Base-by-base conservation (phyloP, 768 basidiomycete species). In the Pisolithus sp. region DNA sequence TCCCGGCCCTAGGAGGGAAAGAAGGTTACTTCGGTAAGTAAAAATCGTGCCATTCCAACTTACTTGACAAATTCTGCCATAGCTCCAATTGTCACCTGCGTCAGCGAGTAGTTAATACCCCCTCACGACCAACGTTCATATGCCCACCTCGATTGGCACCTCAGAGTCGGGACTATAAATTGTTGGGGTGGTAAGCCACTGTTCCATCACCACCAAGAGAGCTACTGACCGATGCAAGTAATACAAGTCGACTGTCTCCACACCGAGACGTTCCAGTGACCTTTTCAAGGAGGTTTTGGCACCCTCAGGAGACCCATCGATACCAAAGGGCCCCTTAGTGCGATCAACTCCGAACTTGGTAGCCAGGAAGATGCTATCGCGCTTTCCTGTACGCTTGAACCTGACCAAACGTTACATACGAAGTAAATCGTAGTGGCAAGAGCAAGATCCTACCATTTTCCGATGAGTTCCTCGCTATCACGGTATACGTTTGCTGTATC, bases 1-100 rank as follows among this genome's bases (percentile, higher is more conserved):
- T 51, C 1, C 76, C 77, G 53, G 57, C 52, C 34, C 64, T 67
- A 31, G 5, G 31, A 55, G 28, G 65, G 65, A 7, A 45, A 41
- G 24, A 17, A 43, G 12, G 18, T 39, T 4, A 18, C 26, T 17
- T 46, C 20, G 13, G 26, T n/a, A 21, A 10, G 37, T 20, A 5
- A 45, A 30, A 20, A 12, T 13, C 18, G 28, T 1, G 13, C 5
- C 41, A 24, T 42, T 24, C 41, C 18, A 6, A 55, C 64, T 54
- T 62, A 78, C 78, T 78, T 74, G 47, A 80, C 79, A 21, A 78
- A 68, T 52, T 79, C 73, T 1, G 74, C 74, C 74, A 80, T 73
- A 0, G 75, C 80, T 5, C 69, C 60, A 6, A 81, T 73, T 0
- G 77, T 74, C 50, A 63, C 61, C 68, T 74, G 31, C 5, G 40